Base-by-base conservation (phyloP, 2,329 filamentous ascomycete species). In the Rutstroemia sydowiana region DNA sequence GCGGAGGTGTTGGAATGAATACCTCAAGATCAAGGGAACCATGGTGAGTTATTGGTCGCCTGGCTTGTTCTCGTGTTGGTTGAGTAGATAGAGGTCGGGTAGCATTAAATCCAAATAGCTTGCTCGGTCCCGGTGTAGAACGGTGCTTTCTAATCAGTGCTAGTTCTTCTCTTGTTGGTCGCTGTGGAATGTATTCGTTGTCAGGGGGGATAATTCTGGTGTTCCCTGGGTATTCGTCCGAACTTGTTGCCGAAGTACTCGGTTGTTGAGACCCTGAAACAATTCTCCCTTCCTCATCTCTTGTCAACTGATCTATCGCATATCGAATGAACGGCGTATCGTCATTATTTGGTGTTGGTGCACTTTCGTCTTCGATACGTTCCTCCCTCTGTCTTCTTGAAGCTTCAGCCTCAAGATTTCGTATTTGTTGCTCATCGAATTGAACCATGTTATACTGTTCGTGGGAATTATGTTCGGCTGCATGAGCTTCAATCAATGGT, bases 261-360 rank as follows among this genome's bases (percentile, higher is more conserved):
- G 59, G 77, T 70, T 37, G 21, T 30, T 49, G 51, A 18, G 45
- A 14, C 32, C 39, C 42, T 26, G 45, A 40, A 75, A 52, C 73
- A 5, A 21, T 51, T 14, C 31, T 51, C 21, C 42, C 75, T 55
- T 87, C 82, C 52, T 84, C 84, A 62, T 87, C 81, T 44, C 85
- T 76, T 5, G 89, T 95, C 60, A 97, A 73, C 57, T 92, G 88
- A 57, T 95, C 87, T 57, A 97, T 81, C 37, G 92, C 91, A 67
- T 93, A 95, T 57, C 86, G 86, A 57, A 96, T 88, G 68, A 91
- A 95, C 0, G 89, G 90, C 8, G 83, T 86, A 63, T 95, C 87
- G 63, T 95, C 90, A 36, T 89, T 74, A 9, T 85, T 88, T 11
- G 74, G 71, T 47, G 71, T 71, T 14, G 60, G 60, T 11, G 46